These are phyloP conservation scores for Gonium pectorale DNA, from an alignment of 139 green algal species.

Conservation along the genomic window DNA sequence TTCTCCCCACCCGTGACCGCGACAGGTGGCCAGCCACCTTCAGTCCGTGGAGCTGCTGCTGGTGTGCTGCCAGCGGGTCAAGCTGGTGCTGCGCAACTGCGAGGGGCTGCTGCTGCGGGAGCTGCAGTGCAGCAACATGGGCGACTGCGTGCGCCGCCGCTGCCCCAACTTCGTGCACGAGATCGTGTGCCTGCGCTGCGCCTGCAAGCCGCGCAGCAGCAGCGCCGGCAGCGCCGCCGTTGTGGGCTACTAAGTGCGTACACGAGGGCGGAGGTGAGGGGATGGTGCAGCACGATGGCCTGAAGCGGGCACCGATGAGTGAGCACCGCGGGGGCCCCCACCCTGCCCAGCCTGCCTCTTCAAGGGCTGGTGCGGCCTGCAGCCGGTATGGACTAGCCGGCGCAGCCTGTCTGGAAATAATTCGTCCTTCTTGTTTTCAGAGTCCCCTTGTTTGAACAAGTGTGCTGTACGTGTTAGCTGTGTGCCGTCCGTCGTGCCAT, in stretches of 20 bases:
- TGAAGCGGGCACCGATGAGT: too few species aligned
- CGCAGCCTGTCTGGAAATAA: background rate
- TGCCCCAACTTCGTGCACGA: conserved; percentile 27
- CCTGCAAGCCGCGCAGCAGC: conserved; percentile 22
- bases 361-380: too few species aligned
- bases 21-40: background rate
- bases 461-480: too few species aligned
- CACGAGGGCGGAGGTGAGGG: too few species aligned
- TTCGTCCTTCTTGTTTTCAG: too few species aligned
- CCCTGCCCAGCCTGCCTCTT: too few species aligned
- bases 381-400: background rate
- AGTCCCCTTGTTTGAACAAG: too few species aligned
- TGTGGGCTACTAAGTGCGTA: too few species aligned
- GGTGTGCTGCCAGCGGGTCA: conserved; percentile 33
- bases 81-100: conserved; percentile 39
- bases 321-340: too few species aligned
- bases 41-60: conserved; percentile 24
- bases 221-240: background rate
- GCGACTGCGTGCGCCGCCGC: conserved; percentile 17
- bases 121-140: conserved; percentile 42
- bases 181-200: conserved; percentile 47
- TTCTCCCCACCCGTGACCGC: too few species aligned
- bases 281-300: background rate
- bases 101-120: conserved; percentile 24
- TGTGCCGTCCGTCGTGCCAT: too few species aligned